Base-by-base conservation (phyloP, 2,329 filamentous ascomycete genomes). In the Lachnellula arida region DNA sequence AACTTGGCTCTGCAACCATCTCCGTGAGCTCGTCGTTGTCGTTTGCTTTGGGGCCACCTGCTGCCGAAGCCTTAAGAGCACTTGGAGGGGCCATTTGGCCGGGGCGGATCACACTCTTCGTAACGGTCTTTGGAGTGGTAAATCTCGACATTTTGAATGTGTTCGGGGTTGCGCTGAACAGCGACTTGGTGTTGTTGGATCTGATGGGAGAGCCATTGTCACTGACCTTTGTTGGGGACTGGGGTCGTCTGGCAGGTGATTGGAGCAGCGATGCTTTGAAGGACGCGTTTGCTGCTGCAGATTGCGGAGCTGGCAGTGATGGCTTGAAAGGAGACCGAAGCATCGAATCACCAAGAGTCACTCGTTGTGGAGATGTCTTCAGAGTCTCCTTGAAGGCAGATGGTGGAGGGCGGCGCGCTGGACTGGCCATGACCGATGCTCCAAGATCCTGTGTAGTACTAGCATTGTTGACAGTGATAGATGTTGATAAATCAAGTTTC, bases 351-450 rank as follows among this genome's bases (percentile, higher is more conserved):
- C 64, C 63, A 15, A 68, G 51, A 8, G 57, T 52, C 11, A 74
- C 66, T 37, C 75, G 73, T 65, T 81, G 82, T 1, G 82, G 78
- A 0, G 82, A 81, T 1, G 79, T 81, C 59, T 76, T 81, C 67
- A 85, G 72, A 0, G 76, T 70, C 23, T 83, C 81, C 63, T 80
- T 84, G 61, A 72, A 75, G 0, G 82, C 78, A 1, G 81, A 80
- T 5, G 75, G 64, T 1, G 79, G 76, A 8, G 75, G 74, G 28
- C 81, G 75, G 54, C 80, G 78, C n/a, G 81, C 79, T 2, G 84
- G 82, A 46, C 81, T 85, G 19, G 70, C 73, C 44, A 85, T 69
- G 12, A 75, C 70, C 1, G 74, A 68, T 4, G 70, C 63, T 23
- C 67, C 64, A 0, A 72, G 63, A 49, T 78, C 75, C 6, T 73